Base-by-base conservation (phyloP, 129 eudicot species). In the Glebionis coronaria region DNA sequence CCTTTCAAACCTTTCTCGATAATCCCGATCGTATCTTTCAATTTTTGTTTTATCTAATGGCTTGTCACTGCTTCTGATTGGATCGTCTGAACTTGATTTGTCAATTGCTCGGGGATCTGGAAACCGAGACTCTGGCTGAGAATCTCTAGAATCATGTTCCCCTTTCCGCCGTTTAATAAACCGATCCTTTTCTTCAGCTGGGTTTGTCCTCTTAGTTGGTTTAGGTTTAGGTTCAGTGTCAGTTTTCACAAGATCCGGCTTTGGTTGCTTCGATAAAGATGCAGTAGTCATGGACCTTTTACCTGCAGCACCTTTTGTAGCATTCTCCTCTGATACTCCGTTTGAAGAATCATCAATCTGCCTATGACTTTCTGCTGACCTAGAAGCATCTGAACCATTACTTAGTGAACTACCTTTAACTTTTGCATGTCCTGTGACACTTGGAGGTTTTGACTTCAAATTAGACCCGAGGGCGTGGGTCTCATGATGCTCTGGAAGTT, bases 1-100 rank as follows among this genome's bases (percentile, higher is more conserved):
- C 25, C 25, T 23, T 23, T 23, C 25, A n/a, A 61, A 44, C 51
- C 87, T 72, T 65, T 88, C 96, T 80, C 96, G 77, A 78, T 80
- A 63, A 12, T 88, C 96, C 47, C 96, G 82, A 15, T 86, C 96
- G 47, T 81, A 72, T 76, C 93, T 88, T 71, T 92, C 96, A 71
- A 77, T 73, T 78, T 85, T 91, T 9, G 67, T 51, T 73, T 84
- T 76, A 56, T 90, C 95, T 61, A 69, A 31, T 38, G 75, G 65
- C 68, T 83, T 88, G 35, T 85, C 91, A 19, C 66, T 76, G 44
- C 59, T 77, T 46, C 53, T 46, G 9, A n/a, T n/a, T 44, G 54
- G 66, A 1, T 69, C 74, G 9, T 69, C 74, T 56, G 82, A 65
- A 64, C 29, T 3, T 70, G 62, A 78, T 63, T 82, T 88, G 53